Evolutionary conservation across 108 stramenopile species (phyloP), one percentile per base, ranked within the genome.

Genomic region (Fistulifera solaris): DNA sequence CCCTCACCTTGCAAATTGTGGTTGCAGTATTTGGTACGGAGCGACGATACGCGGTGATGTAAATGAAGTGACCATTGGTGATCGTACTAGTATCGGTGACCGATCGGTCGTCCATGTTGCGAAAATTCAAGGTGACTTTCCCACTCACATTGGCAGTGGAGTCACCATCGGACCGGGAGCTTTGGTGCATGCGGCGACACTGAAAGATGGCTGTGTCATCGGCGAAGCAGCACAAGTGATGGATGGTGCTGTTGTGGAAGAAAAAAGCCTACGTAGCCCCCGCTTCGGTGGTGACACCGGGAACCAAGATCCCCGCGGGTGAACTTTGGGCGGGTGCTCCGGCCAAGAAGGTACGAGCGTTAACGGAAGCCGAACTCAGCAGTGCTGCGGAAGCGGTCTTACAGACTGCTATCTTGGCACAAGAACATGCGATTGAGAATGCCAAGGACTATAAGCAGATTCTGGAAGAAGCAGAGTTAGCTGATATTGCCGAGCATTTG

Each of bases 41-140:
- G 83, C 87, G 48, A 81, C 78, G 7, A 72, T 93, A 21, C 67
- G 92, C 43, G 92, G 85, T 13, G 92, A 93, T 65, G 92, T 89
- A 6, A 82, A 93, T 56, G 62, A 63, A 22, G 64, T 89, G 0
- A 70, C 66, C 11, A 84, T 97, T 63, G 98, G 98, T 17, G 63
- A 76, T 14, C 77, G 80, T 49, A 83, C 82, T 4, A 74, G 71
- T 60, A 75, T 98, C 15, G 93, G 91, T 23, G 94, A 94, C 53
- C 75, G 93, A 40, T 91, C 93, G 11, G 87, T 96, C 26, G 81
- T 98, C 41, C 95, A 96, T 58, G 94, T 94, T 35, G 93, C 96
- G 56, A 94, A 93, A 43, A 89, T 95, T 54, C 86, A 85, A 49
- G 94, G 93, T 10, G 91, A 96, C 58, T 66, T 67, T 48, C 80